phyloP scores from a whole-genome alignment of 768 basidiomycete species.

The Amanita fuliginea region DNA sequence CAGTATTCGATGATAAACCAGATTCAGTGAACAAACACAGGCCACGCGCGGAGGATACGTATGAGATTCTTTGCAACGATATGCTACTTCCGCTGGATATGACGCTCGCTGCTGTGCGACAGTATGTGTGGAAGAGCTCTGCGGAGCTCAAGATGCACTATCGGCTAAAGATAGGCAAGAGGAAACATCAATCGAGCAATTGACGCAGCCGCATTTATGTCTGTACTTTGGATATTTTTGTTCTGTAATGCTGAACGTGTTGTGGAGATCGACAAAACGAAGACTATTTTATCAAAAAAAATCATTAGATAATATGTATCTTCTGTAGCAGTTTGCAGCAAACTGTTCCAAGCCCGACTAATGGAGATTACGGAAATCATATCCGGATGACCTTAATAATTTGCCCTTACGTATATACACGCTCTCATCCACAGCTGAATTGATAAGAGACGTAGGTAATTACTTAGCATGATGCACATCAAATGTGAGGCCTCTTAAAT shows the following conservation, averaged over 20 bases:
- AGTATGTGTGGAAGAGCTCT: conserved; percentile 77
- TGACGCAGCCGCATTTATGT: background rate
- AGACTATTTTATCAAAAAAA: too few relatives aligned
- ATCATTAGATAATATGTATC: too few relatives aligned
- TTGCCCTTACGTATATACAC: too few relatives aligned
- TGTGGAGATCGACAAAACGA: too few relatives aligned
- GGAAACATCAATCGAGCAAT: background rate
- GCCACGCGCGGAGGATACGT: conserved; percentile 49
- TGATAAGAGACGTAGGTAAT: too few relatives aligned
- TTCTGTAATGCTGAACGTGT: background rate
- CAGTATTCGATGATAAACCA: background rate
- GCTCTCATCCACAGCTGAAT: too few relatives aligned
- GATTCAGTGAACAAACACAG: background rate
- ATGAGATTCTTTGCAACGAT: conserved; percentile 87
- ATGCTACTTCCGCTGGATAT: conserved; percentile 74
- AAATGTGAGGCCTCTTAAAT: too few relatives aligned
- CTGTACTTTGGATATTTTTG: background rate
- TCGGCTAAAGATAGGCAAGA: conserved; percentile 28
- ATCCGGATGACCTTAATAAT: too few relatives aligned
- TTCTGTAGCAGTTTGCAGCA: too few relatives aligned
- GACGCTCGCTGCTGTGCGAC: conserved; percentile 84
- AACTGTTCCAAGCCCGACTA: too few relatives aligned
- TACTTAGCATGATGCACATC: too few relatives aligned
- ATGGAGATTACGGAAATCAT: too few relatives aligned
- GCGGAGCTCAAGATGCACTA: conserved; percentile 72